A percentile compares a stretch with the other conserved stretches of the same genome.
These are phyloP conservation scores for Lepiota brunneoincarnata DNA, from an alignment of 768 basidiomycete species.

Conservation along the genomic window DNA sequence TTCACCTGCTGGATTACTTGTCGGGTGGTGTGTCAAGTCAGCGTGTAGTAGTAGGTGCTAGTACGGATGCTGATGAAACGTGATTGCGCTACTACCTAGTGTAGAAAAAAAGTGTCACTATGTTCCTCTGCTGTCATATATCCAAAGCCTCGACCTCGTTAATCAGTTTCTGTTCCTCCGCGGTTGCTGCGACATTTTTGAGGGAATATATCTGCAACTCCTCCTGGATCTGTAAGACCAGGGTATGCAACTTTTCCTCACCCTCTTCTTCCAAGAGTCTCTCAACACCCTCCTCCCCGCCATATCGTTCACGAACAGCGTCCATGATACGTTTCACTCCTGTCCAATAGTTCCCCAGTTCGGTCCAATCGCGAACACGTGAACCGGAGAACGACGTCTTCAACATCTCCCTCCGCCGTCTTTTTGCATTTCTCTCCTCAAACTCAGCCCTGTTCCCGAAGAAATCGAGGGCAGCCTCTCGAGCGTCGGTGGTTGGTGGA, in stretches of 20 bases:
- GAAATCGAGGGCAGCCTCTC: slow-evolving; percentile 45
- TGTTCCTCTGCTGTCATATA: background rate
- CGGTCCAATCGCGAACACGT: slow-evolving; percentile 53
- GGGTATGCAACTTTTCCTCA: slow-evolving; percentile 34
- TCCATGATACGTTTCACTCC: slow-evolving; percentile 53
- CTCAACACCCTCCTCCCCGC: slow-evolving; percentile 44
- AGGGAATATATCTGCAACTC: slow-evolving; percentile 21
- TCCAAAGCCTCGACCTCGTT: background rate
- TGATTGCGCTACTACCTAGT: too few relatives aligned
- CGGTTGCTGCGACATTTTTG: background rate
- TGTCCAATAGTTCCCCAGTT: slow-evolving; percentile 38
- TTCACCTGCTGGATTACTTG: background rate
- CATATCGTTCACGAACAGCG: slow-evolving; percentile 40
- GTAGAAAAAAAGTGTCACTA: too few relatives aligned
- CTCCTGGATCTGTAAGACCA: slow-evolving; percentile 37
- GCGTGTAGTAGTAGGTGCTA: too few relatives aligned
- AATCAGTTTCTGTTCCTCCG: background rate
- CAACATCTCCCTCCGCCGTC: slow-evolving; percentile 26
- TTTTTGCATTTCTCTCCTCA: slow-evolving; percentile 32
- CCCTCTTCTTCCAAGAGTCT: slow-evolving; percentile 34
- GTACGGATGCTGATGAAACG: too few relatives aligned
- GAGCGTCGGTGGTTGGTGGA: slow-evolving; percentile 20
- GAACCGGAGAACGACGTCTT: slow-evolving; percentile 49
- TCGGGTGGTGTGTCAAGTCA: too few relatives aligned
- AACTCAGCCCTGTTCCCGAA: slow-evolving; percentile 53